Percentiles rank a stretch among this genome's conserved stretches.
Conservation (phyloP, 2,329 filamentous ascomycete genomes). For the Paecilomyces formosus region DNA sequence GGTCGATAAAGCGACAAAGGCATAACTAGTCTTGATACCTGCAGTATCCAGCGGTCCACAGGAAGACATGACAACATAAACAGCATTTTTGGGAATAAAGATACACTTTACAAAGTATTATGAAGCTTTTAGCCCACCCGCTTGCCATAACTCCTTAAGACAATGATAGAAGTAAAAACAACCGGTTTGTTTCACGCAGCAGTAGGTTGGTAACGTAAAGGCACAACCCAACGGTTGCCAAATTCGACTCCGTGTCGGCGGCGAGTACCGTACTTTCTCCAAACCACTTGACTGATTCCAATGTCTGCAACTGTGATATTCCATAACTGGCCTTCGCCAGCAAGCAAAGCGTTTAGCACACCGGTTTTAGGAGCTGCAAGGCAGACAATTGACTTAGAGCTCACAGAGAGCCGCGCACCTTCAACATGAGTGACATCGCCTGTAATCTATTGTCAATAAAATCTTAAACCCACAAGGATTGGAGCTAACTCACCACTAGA, state of each 20-base stretch:
- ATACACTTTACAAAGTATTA: neutral
- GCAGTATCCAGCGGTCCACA: neutral
- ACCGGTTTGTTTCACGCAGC: slow-evolving; percentile 12
- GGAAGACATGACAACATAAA: neutral
- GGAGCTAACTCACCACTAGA: slow-evolving; percentile 60
- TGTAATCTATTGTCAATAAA: slow-evolving; percentile 14
- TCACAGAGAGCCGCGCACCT: slow-evolving; percentile 69
- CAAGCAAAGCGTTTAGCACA: slow-evolving; percentile 66
- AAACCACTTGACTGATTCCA: slow-evolving; percentile 72
- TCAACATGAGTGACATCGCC: slow-evolving; percentile 56
- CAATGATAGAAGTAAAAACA: slow-evolving; percentile 7
- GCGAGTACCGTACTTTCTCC: slow-evolving; percentile 76
- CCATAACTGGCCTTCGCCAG: slow-evolving; percentile 55
- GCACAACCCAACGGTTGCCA: slow-evolving; percentile 76
- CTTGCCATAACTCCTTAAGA: neutral
- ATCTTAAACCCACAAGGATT: slow-evolving; percentile 15
- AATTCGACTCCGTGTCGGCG: slow-evolving; percentile 82
- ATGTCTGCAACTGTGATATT: slow-evolving; percentile 79
- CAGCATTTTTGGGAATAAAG: neutral
- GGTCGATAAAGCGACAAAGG: neutral
- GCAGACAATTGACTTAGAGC: slow-evolving; percentile 73
- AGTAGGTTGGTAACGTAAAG: slow-evolving; percentile 46
- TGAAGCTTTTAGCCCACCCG: neutral
- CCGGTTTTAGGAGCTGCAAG: slow-evolving; percentile 84
- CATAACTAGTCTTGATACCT: neutral